Evolutionary conservation across 1,284 basidiomycete genomes (phyloP).

Genomic region (Malassezia cuniculi): DNA sequence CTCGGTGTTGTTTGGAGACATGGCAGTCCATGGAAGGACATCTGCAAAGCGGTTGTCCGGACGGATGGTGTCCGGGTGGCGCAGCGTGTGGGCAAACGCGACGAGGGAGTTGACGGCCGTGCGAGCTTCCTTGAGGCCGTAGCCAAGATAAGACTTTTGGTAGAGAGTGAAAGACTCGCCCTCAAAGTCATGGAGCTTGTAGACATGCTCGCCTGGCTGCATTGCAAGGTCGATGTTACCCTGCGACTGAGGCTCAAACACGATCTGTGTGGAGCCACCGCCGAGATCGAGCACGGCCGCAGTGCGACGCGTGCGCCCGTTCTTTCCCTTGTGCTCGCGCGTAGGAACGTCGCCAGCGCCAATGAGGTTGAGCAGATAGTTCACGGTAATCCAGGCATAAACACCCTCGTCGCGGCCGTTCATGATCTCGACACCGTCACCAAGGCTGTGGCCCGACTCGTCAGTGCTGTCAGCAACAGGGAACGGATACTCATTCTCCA

Average conservation of each 20-base stretch:
- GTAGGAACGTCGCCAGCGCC: constrained; percentile 52
- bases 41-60: constrained; percentile 15
- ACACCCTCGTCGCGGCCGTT: constrained; percentile 85
- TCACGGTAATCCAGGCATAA: constrained; percentile 95
- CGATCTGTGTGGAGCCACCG: constrained; percentile 93
- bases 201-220: constrained; percentile 83
- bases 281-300: constrained; percentile 92
- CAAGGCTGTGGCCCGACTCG: constrained; percentile 10
- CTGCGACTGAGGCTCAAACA: constrained; percentile 67
- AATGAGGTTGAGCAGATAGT: constrained; percentile 53
- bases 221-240: no score
- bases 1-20: constrained; percentile 32
- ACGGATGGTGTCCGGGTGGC: constrained; percentile 34
- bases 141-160: constrained; percentile 56
- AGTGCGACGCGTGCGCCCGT: constrained; percentile 43
- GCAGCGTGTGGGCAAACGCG: constrained; percentile 62
- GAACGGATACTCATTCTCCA: constrained; percentile 64
- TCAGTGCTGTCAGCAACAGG: constrained; percentile 35
- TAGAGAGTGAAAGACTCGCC: constrained; percentile 33
- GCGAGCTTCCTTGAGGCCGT: constrained; percentile 83
- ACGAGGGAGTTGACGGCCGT: constrained; percentile 75
- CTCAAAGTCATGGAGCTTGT: constrained; percentile 53
- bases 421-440: constrained; percentile 53
- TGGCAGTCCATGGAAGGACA: constrained; percentile 37
- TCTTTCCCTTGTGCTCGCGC: constrained; percentile 6